phyloP scores from a whole-genome alignment of 371 early-diverging fungal genomes.

The Mortierella sp. region DNA sequence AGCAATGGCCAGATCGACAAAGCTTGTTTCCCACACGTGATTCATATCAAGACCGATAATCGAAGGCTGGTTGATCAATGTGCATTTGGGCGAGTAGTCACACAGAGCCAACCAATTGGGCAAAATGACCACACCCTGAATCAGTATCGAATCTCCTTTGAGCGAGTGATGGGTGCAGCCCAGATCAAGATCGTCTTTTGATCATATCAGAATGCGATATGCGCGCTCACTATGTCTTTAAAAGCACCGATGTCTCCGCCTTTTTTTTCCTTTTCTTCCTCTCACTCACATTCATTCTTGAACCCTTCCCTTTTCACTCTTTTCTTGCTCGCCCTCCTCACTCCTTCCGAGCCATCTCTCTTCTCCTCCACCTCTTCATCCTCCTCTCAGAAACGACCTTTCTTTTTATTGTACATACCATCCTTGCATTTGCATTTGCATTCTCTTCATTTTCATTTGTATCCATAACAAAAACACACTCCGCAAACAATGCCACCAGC shows the following conservation, averaged over 20 bases:
- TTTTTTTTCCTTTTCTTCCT: not conserved
- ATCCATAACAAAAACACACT: not conserved
- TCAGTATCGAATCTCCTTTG: constrained; percentile 7
- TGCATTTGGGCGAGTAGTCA: not conserved
- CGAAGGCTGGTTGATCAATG: not conserved
- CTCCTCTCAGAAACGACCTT: not conserved
- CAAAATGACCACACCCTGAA: not conserved
- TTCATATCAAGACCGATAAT: not conserved
- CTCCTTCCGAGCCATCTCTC: not conserved
- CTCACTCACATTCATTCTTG: not conserved
- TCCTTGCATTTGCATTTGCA: not conserved
- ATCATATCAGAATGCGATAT: not conserved
- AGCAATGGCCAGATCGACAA: not conserved
- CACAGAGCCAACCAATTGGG: not conserved
- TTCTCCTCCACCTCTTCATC: not conserved
- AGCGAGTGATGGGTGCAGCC: not conserved
- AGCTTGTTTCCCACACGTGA: not conserved
- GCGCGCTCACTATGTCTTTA: not conserved
- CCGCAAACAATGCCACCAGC: constrained; percentile 54
- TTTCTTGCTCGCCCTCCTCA: not conserved
- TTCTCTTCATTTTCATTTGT: not conserved
- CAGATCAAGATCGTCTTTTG: not conserved
- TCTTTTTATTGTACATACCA: not conserved
- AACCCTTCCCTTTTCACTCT: not conserved
- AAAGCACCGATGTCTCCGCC: not conserved